Percentiles rank a stretch among this genome's conserved stretches.
Conservation (phyloP, 2,329 filamentous ascomycete genomes). For the Fusarium tuaranense region DNA sequence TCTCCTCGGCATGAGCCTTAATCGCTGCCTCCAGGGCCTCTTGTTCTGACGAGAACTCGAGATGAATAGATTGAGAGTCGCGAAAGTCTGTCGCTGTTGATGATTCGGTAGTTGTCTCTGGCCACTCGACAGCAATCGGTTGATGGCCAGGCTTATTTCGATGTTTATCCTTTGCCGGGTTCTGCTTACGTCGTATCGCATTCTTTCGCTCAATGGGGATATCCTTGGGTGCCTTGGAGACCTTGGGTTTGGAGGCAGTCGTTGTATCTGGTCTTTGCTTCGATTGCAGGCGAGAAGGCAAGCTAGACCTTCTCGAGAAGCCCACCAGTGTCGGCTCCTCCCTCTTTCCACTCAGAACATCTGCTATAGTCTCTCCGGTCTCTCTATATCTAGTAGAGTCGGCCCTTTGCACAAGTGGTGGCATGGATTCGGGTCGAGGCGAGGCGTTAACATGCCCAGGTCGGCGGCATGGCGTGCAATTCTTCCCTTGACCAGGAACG, state of each 20-base stretch:
- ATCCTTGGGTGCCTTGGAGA: background rate
- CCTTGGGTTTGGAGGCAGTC: background rate
- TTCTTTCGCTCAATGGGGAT: conserved; percentile 31
- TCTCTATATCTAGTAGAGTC: background rate
- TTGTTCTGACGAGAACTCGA: conserved; percentile 26
- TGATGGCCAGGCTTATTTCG: background rate
- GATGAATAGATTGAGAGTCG: background rate
- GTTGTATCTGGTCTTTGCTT: conserved; percentile 13
- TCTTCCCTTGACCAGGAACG: background rate
- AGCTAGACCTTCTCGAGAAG: conserved; percentile 32
- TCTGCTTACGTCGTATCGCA: conserved; percentile 30
- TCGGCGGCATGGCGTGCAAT: background rate
- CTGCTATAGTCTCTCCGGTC: background rate
- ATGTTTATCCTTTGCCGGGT: conserved; percentile 13
- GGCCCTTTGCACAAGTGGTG: background rate
- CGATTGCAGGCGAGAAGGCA: conserved; percentile 47
- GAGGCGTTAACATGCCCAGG: background rate
- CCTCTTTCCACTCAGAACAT: background rate
- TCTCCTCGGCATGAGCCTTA: conserved; percentile 31
- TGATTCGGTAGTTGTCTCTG: background rate
- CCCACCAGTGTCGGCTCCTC: background rate
- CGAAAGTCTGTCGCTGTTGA: background rate
- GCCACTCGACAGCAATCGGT: conserved; percentile 23
- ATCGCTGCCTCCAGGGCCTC: conserved; percentile 32
- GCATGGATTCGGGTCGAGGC: background rate